Base-by-base conservation (phyloP, 305 asterid genomes). In the Fraxinus xanthoxyloides region DNA sequence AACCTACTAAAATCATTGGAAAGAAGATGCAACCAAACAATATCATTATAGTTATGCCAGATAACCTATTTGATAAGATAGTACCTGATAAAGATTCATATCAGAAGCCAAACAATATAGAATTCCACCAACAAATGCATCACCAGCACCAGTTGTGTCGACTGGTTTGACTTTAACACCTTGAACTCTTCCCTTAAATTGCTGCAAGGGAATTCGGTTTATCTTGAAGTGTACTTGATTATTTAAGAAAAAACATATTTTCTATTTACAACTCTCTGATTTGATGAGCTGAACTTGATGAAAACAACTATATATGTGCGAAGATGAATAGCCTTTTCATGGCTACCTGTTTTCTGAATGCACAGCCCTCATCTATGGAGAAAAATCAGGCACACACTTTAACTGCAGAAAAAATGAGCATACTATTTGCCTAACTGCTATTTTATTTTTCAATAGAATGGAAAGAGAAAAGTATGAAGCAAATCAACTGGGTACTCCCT, bases 111-210 rank as follows among this genome's bases (percentile, higher is more conserved):
- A 82, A 77, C 91, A 74, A 65, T 85, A 82, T 63, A 95, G 92
- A 48, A 91, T 13, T 21, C 97, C 99, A 48, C 99, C 99, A 43
- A 84, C 88, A 87, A 93, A 95, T 35, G 99, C 94, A 90, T 95
- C 99, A 59, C 99, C 99, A n/a, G 98, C 99, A 28, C 99, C 99
- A 51, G 92, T 95, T 72, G 97, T 93, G 88, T 95, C 98, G 36
- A 95, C 87, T 12, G 94, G 12, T 80, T 91, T 89, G 75, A 95
- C 97, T 83, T 90, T 82, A 48, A 89, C 46, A 67, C 92, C 92
- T 13, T 86, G 75, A 77, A 92, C 97, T 91, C 93, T 87, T 82
- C 99, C 99, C 83, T 89, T 92, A 87, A 95, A 95, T 87, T 90
- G 84, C 98, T 95, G 92, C 82, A 54, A 69, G 77, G 21, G 15